Percentiles rank a stretch among this genome's conserved stretches.
These are phyloP conservation scores for Punctularia strigosozonata DNA, from an alignment of 768 basidiomycete species.

Conservation along the genomic window DNA sequence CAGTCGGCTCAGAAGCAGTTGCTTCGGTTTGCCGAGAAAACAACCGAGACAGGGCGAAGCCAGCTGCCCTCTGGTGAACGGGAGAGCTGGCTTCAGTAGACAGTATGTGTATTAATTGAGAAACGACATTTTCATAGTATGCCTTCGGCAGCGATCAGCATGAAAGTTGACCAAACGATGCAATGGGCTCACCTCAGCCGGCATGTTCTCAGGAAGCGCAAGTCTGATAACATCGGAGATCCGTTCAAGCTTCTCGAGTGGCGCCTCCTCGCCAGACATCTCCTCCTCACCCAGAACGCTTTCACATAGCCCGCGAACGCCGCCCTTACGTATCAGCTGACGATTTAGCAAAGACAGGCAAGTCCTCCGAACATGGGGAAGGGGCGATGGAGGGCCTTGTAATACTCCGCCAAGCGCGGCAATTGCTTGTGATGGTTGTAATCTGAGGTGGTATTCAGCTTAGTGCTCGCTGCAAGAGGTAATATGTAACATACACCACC, in stretches of 20 bases:
- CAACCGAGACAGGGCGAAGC: constrained; percentile 60
- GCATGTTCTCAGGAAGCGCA: constrained; percentile 46
- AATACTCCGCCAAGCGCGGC: constrained; percentile 51
- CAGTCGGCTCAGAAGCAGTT: constrained; percentile 13
- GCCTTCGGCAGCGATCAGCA: constrained; percentile 31
- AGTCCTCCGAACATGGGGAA: constrained; percentile 42
- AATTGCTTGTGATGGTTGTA: constrained; percentile 57
- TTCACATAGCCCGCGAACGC: constrained; percentile 55
- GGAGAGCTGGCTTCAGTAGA: constrained; percentile 23
- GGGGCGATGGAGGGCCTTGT: constrained; percentile 26
- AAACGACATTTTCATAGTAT: constrained; percentile 45
- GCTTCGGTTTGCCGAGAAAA: constrained; percentile 28
- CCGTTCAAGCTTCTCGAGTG: constrained; percentile 63
- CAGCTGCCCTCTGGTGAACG: constrained; percentile 45
- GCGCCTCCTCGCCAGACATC: constrained; percentile 32
- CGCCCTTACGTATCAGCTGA: constrained; percentile 60
- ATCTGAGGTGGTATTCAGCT: constrained; percentile 22
- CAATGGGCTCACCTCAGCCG: constrained; percentile 34
- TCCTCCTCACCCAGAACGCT: constrained; percentile 62
- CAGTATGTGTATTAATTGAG: constrained; percentile 42
- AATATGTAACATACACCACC: constrained; percentile 37
- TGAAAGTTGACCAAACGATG: neutral
- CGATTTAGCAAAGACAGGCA: constrained; percentile 55
- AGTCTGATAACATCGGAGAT: constrained; percentile 52
- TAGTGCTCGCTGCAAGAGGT: neutral